phyloP scores from a whole-genome alignment of 164 flowering plant species.

The Hamamelis virginiana region DNA sequence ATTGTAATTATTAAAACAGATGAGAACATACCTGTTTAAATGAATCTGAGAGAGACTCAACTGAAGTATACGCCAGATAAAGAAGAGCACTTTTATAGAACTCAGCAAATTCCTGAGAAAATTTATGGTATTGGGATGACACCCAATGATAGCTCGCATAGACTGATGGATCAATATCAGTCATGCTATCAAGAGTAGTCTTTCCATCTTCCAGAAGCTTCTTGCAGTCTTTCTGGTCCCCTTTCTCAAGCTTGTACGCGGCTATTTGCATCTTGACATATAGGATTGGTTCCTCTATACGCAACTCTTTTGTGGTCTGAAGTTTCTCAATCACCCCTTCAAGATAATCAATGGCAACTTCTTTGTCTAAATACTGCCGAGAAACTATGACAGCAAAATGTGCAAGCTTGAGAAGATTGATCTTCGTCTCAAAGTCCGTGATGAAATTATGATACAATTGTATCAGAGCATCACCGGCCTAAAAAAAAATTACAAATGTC shows the following conservation, averaged over 20 bases:
- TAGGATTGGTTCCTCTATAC: slow-evolving; percentile 83
- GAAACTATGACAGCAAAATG: slow-evolving; percentile 94
- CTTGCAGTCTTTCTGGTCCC: slow-evolving; percentile 84
- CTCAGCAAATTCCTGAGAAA: slow-evolving; percentile 81
- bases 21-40: slow-evolving; percentile 77
- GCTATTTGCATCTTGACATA: slow-evolving; percentile 91
- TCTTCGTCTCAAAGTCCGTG: slow-evolving; percentile 92
- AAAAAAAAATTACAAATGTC: too few relatives aligned
- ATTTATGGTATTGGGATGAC: slow-evolving; percentile 79
- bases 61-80: slow-evolving; percentile 92
- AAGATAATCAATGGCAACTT: slow-evolving; percentile 82
- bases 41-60: slow-evolving; percentile 86
- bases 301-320: slow-evolving; percentile 63
- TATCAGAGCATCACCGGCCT: slow-evolving; percentile 92
- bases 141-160: slow-evolving; percentile 92
- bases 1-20: too few relatives aligned
- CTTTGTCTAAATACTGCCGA: slow-evolving; percentile 78
- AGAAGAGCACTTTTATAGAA: slow-evolving; percentile 90
- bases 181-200: slow-evolving; percentile 87
- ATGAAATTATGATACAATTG: slow-evolving; percentile 92
- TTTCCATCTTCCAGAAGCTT: slow-evolving; percentile 88
- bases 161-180: slow-evolving; percentile 97
- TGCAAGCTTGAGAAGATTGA: slow-evolving; percentile 96
- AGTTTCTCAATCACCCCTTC: slow-evolving; percentile 87
- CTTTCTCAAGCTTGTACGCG: slow-evolving; percentile 68